These are phyloP conservation scores for Ceratobasidium sp. DNA, from an alignment of 1,284 basidiomycete species.

Conservation along the genomic window DNA sequence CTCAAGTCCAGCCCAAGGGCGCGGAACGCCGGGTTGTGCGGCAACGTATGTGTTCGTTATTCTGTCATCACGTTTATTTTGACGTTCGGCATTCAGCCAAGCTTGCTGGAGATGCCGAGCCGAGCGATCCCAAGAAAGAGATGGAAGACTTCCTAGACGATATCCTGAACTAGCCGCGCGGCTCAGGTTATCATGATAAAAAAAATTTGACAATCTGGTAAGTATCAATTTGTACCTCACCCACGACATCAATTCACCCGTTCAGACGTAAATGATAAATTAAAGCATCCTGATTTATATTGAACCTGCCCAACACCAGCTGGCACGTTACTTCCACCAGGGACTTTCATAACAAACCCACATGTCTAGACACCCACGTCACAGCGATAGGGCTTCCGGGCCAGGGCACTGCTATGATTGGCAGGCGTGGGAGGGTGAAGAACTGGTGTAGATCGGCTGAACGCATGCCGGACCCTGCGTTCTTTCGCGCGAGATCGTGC, in stretches of 20 bases:
- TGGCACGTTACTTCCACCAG: neutral
- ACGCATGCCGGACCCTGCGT: constrained; percentile 8
- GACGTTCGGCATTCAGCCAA: neutral
- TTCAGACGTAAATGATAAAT: constrained; percentile 4
- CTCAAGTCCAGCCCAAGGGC: constrained; percentile 14
- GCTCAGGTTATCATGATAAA: too few relatives aligned
- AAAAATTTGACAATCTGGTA: neutral
- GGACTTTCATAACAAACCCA: neutral
- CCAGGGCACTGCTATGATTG: constrained; percentile 17
- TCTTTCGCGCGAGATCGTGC: constrained; percentile 5
- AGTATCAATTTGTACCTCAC: neutral
- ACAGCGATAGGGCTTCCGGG: neutral
- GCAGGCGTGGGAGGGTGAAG: constrained; percentile 11
- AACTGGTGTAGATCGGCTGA: neutral
- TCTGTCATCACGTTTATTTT: neutral
- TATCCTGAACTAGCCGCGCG: constrained; percentile 58
- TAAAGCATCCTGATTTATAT: neutral
- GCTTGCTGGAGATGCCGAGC: constrained; percentile 33
- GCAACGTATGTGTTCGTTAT: constrained; percentile 1
- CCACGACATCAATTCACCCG: neutral
- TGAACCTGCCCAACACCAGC: neutral
- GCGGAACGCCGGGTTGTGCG: constrained; percentile 27
- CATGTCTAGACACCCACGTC: constrained; percentile 1
- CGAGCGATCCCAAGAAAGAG: constrained; percentile 63
- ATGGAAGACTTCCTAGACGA: constrained; percentile 82